phyloP scores from a whole-genome alignment of 2,329 filamentous ascomycete species.

The Colletotrichum neosansevieriae region DNA sequence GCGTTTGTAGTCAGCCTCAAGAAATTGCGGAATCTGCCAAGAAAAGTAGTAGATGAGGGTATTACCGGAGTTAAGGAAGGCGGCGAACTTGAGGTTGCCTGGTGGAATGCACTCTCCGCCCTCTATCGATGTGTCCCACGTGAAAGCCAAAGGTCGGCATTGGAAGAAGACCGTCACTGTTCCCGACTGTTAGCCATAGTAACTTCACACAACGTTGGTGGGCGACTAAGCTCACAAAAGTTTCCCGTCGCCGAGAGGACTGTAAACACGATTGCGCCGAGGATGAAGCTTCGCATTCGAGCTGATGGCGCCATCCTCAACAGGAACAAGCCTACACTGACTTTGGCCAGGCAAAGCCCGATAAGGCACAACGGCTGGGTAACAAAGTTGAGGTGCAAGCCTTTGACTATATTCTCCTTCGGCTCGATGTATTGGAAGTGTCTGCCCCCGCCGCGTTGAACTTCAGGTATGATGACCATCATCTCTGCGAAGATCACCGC shows the following conservation, averaged over 20 bases:
- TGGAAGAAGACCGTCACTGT: constrained; percentile 46
- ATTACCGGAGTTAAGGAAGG: constrained; percentile 44
- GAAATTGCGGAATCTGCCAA: background rate
- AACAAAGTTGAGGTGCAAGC: constrained; percentile 48
- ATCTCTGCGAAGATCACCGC: constrained; percentile 45
- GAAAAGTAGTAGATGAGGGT: background rate
- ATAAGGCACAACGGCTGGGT: constrained; percentile 48
- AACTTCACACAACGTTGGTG: fast-evolving
- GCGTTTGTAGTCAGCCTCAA: background rate
- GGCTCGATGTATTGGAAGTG: constrained; percentile 46
- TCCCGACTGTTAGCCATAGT: background rate
- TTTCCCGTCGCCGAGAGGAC: constrained; percentile 44
- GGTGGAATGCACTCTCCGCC: constrained; percentile 44
- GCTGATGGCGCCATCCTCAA: constrained; percentile 44
- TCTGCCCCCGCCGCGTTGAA: constrained; percentile 45
- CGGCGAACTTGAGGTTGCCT: constrained; percentile 44
- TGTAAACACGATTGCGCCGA: constrained; percentile 44
- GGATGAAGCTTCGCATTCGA: constrained; percentile 42
- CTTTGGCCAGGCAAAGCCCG: constrained; percentile 45
- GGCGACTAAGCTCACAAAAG: constrained; percentile 39
- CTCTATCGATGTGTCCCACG: constrained; percentile 42
- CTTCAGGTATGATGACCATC: constrained; percentile 46
- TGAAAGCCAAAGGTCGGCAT: constrained; percentile 43
- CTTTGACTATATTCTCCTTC: constrained; percentile 41
- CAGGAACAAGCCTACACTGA: constrained; percentile 48